phyloP scores from a whole-genome alignment of 1,139 yeast species.

The Candida frijolesensis region DNA sequence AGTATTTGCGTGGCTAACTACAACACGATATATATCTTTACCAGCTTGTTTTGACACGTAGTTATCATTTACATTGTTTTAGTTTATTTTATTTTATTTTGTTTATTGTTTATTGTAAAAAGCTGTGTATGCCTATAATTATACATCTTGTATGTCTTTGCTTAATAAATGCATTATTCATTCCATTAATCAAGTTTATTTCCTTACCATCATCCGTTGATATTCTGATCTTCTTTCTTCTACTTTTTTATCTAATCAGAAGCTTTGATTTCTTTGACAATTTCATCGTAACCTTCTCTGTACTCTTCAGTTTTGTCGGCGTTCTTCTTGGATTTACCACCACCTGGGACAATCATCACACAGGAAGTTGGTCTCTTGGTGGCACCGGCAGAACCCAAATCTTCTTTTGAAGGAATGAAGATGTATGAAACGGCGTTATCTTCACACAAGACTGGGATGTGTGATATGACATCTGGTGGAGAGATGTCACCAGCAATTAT shows the following conservation, averaged over 20 bases:
- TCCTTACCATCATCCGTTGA: neutral
- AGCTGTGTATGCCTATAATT: neutral
- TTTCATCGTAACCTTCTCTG: constrained; percentile 89
- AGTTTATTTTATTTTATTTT: neutral
- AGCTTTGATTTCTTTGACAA: constrained; percentile 81
- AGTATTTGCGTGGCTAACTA: no score
- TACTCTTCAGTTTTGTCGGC: constrained; percentile 84
- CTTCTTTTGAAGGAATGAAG: constrained; percentile 96
- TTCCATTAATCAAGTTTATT: no score
- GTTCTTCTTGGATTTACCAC: constrained; percentile 81
- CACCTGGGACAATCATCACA: constrained; percentile 97
- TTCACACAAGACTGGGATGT: constrained; percentile 96
- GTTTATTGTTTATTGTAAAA: no score
- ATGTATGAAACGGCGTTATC: constrained; percentile 88
- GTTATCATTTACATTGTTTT: neutral
- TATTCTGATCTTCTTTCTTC: neutral
- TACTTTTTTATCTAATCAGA: constrained; percentile 21
- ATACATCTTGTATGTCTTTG: neutral
- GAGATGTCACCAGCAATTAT: constrained; percentile 97
- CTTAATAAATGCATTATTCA: no score
- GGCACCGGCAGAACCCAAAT: constrained; percentile 97
- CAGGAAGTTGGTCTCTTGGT: constrained; percentile 99
- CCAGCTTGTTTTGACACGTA: neutral
- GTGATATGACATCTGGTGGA: constrained; percentile 96
- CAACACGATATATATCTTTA: neutral